These are phyloP conservation scores for Phaeosphaeria sp. DNA, from an alignment of 2,329 filamentous ascomycete genomes.

Conservation along the genomic window DNA sequence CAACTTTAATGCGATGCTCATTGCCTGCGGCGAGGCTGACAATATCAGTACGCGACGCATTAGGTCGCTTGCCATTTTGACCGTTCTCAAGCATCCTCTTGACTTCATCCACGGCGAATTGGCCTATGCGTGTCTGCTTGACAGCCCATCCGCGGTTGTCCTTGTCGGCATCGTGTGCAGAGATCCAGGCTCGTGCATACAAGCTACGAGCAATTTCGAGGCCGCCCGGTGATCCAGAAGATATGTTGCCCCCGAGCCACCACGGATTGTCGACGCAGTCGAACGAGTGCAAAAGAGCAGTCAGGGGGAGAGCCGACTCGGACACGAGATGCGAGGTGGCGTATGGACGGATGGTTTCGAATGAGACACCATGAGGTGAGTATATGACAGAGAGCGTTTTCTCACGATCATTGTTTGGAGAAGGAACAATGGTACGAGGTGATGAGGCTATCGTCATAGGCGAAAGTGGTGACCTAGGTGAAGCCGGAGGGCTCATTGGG, in stretches of 20 bases:
- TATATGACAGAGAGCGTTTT: conserved; percentile 67
- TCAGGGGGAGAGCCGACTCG: conserved; percentile 66
- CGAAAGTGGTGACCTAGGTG: conserved; percentile 40
- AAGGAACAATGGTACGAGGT: neutral
- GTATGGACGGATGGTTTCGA: conserved; percentile 62
- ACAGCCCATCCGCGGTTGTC: conserved; percentile 61
- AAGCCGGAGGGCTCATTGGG: conserved; percentile 44
- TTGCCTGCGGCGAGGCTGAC: conserved; percentile 28
- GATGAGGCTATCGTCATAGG: conserved; percentile 42
- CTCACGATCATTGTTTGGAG: conserved; percentile 35
- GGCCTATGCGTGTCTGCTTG: conserved; percentile 56
- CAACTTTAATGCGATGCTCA: conserved; percentile 25
- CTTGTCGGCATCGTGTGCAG: conserved; percentile 67
- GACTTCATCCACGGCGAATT: conserved; percentile 38
- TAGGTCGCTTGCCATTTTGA: conserved; percentile 14
- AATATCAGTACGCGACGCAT: conserved; percentile 20
- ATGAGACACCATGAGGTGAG: conserved; percentile 68
- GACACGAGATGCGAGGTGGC: conserved; percentile 62
- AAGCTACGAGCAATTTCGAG: conserved; percentile 62
- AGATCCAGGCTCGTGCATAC: conserved; percentile 65
- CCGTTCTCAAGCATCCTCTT: conserved; percentile 35
- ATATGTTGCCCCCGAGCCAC: conserved; percentile 67
- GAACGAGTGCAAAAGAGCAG: conserved; percentile 69
- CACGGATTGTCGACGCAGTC: conserved; percentile 65
- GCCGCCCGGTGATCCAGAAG: conserved; percentile 63